Conservation (phyloP, 2,329 filamentous ascomycete genomes). For the Aureobasidium sp. region DNA sequence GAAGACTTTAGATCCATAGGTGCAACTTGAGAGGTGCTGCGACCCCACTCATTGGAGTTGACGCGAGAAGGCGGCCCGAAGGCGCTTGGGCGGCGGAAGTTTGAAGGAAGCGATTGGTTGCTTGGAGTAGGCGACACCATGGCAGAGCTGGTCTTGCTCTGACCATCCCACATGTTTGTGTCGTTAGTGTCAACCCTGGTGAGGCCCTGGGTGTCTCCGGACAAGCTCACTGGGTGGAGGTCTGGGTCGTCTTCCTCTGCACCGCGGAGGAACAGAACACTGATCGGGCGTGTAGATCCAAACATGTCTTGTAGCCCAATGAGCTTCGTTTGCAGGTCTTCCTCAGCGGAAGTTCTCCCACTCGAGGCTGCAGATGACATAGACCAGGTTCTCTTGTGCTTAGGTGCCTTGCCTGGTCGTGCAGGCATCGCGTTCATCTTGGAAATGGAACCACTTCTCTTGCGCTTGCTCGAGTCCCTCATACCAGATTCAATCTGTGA, state of each 20-base stretch:
- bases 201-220: slow-evolving; percentile 59
- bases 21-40: slow-evolving; percentile 47
- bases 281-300: slow-evolving; percentile 71
- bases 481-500: slow-evolving; percentile 60
- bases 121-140: slow-evolving; percentile 46
- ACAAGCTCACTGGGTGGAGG: slow-evolving; percentile 65
- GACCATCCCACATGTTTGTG: slow-evolving; percentile 43
- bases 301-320: slow-evolving; percentile 82
- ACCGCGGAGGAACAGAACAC: slow-evolving; percentile 69
- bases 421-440: slow-evolving; percentile 43
- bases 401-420: slow-evolving; percentile 71
- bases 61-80: slow-evolving; percentile 38
- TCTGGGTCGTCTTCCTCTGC: slow-evolving; percentile 75
- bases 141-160: slow-evolving; percentile 51
- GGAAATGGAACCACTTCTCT: slow-evolving; percentile 47
- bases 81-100: slow-evolving; percentile 39
- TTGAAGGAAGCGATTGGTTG: slow-evolving; percentile 38
- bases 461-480: slow-evolving; percentile 54
- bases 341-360: slow-evolving; percentile 43
- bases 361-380: slow-evolving; percentile 63
- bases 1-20: slow-evolving; percentile 41
- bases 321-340: slow-evolving; percentile 72
- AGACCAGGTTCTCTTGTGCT: slow-evolving; percentile 93
- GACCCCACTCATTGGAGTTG: slow-evolving; percentile 38
- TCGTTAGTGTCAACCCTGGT: slow-evolving; percentile 43